phyloP scores from a whole-genome alignment of 2,329 filamentous ascomycete species.

The Colletotrichum cuscutae region DNA sequence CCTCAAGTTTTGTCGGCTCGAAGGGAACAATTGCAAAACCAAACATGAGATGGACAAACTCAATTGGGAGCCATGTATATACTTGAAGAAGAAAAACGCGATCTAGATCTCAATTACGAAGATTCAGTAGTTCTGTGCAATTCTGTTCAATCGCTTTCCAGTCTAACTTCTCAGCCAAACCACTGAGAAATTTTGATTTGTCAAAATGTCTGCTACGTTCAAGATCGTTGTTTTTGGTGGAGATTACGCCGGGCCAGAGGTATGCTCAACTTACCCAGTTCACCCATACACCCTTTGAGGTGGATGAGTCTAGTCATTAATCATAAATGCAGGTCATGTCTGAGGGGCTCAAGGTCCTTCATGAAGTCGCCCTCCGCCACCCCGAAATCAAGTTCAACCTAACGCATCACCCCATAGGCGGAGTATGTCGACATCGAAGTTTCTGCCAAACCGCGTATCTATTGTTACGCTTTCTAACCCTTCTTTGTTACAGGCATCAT shows the following conservation, averaged over 20 bases:
- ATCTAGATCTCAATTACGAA: neutral
- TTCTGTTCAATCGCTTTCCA: neutral
- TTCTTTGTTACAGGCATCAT: constrained; percentile 76
- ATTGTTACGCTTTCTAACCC: neutral
- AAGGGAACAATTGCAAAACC: neutral
- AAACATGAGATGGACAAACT: neutral
- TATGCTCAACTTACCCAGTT: neutral
- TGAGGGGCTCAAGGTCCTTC: constrained; percentile 87
- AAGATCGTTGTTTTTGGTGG: neutral
- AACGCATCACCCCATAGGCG: constrained; percentile 88
- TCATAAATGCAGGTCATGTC: constrained; percentile 69
- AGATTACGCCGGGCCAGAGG: constrained; percentile 2
- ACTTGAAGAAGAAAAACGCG: neutral
- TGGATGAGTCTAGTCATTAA: neutral
- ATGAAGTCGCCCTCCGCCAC: constrained; percentile 77
- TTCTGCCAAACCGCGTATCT: neutral
- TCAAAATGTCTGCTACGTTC: neutral
- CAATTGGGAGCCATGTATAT: neutral
- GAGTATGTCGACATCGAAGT: constrained; percentile 70
- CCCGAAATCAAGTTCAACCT: constrained; percentile 85
- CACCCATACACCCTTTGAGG: neutral
- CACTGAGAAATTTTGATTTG: neutral
- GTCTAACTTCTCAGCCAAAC: neutral
- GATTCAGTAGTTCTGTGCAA: neutral
- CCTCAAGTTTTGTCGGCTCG: neutral